These are phyloP conservation scores for Suillus luteus DNA, from an alignment of 768 basidiomycete genomes.

Conservation along the genomic window DNA sequence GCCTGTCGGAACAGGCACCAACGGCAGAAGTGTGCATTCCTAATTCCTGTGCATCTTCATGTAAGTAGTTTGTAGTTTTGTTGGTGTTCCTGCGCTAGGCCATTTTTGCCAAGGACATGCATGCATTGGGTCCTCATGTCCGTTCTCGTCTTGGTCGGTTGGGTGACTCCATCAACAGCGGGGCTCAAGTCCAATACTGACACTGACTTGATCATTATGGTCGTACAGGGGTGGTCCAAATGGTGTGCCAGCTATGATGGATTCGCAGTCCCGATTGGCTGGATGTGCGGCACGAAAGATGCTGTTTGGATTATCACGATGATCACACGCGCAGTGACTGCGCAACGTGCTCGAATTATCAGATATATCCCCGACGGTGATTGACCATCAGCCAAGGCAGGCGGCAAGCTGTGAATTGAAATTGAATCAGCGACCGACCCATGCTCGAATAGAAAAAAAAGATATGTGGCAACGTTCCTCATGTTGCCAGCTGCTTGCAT, in stretches of 20 bases:
- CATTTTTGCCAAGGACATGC: not conserved
- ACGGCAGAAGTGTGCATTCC: not conserved
- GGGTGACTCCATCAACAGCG: too few species aligned
- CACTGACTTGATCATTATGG: not conserved
- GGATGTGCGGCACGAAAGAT: not conserved
- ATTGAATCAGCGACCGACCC: not conserved
- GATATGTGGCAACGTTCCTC: not conserved
- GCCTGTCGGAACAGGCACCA: not conserved
- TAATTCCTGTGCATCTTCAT: not conserved
- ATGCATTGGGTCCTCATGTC: constrained; percentile 1
- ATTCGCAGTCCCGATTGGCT: not conserved
- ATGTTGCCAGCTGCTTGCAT: too few species aligned
- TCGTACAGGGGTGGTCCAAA: not conserved
- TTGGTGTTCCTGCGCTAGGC: not conserved
- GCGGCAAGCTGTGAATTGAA: not conserved
- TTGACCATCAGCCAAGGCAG: not conserved
- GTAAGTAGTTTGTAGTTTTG: not conserved
- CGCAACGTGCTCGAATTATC: not conserved
- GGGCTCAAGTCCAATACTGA: not conserved
- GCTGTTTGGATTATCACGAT: not conserved
- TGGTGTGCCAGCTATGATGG: not conserved
- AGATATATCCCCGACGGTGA: not conserved
- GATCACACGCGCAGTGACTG: not conserved
- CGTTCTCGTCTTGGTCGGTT: not conserved
- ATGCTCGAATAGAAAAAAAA: not conserved